A percentile compares a stretch with the other conserved stretches of the same genome.
Evolutionary conservation across 805 yeast genomes (phyloP).

Genomic region (Kodamaea neixiangensis): DNA sequence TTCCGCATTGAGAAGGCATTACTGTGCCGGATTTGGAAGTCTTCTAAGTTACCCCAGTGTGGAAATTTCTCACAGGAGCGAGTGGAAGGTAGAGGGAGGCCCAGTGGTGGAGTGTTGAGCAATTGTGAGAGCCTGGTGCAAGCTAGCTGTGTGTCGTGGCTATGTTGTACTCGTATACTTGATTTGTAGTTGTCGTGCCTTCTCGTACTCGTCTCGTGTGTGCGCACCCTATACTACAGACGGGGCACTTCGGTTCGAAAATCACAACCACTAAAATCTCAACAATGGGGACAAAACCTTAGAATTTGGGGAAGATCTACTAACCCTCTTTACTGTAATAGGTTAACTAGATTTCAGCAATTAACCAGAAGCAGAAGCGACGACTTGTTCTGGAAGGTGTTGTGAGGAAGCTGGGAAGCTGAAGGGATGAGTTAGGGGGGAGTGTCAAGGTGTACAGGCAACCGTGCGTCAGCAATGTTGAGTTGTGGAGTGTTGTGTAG

Average conservation of each 20-base stretch:
- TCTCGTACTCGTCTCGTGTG: too few relatives aligned
- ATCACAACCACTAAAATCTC: neutral
- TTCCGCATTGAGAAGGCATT: neutral
- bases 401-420: neutral
- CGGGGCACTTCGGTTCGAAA: too few relatives aligned
- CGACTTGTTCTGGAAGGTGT: slow-evolving; percentile 2
- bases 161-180: too few relatives aligned
- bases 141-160: too few relatives aligned
- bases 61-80: neutral
- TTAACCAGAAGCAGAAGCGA: neutral
- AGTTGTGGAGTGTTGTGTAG: too few relatives aligned
- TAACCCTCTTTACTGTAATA: neutral
- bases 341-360: neutral
- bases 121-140: too few relatives aligned
- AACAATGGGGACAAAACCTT: neutral
- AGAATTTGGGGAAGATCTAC: neutral
- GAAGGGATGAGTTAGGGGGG: slow-evolving; percentile 1
- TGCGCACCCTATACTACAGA: too few relatives aligned
- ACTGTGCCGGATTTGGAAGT: neutral
- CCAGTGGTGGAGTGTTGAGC: too few relatives aligned
- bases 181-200: too few relatives aligned
- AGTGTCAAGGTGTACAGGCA: neutral
- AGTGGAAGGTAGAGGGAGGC: too few relatives aligned
- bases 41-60: neutral
- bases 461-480: neutral